These are phyloP conservation scores for Tolypocladium amazonense DNA, from an alignment of 2,329 filamentous ascomycete species.

Conservation along the genomic window DNA sequence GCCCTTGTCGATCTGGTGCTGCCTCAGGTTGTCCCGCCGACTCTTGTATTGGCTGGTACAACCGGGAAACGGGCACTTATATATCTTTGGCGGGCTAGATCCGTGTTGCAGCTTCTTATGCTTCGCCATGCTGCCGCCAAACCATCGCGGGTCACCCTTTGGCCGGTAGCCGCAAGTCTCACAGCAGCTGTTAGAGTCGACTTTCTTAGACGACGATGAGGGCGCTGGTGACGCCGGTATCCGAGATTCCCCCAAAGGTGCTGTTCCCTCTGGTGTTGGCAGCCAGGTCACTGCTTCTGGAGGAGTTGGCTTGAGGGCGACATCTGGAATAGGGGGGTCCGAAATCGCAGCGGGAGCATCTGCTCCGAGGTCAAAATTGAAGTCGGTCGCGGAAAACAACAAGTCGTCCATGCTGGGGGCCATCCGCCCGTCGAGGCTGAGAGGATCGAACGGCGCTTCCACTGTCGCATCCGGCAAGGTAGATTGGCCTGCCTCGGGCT, in stretches of 20 bases:
- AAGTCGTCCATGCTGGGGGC: slow-evolving; percentile 8
- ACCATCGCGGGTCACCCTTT: slow-evolving; percentile 47
- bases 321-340: background rate
- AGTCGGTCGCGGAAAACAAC: slow-evolving; percentile 8
- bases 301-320: slow-evolving; percentile 4
- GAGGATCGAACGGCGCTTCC: background rate
- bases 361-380: slow-evolving; percentile 7
- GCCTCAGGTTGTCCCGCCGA: slow-evolving; percentile 42
- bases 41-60: slow-evolving; percentile 47
- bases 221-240: background rate
- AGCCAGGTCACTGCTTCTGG: background rate
- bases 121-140: slow-evolving; percentile 47
- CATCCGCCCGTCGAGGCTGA: background rate
- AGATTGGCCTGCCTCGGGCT: background rate
- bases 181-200: slow-evolving; percentile 35
- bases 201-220: slow-evolving; percentile 7
- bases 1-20: slow-evolving; percentile 45
- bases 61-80: slow-evolving; percentile 40
- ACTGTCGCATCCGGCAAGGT: background rate
- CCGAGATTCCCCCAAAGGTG: background rate
- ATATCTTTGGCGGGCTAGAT: slow-evolving; percentile 36
- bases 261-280: background rate
- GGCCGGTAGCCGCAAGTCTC: slow-evolving; percentile 44
- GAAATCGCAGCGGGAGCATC: background rate
- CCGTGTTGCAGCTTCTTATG: slow-evolving; percentile 46